Conservation (phyloP, 2,329 filamentous ascomycete species). For the Monilinia fructicola region DNA sequence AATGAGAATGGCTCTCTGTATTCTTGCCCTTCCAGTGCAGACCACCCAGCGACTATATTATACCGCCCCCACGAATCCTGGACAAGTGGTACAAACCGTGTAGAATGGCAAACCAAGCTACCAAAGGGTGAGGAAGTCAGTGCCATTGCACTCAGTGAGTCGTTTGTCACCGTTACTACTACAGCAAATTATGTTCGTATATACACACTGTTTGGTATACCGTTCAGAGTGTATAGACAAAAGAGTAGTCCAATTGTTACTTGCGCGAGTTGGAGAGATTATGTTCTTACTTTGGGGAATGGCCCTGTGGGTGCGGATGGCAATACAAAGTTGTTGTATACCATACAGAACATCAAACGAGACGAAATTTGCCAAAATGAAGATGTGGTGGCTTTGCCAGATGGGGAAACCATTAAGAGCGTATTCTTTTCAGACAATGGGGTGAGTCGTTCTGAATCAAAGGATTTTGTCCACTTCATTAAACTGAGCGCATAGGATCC, state of each 20-base stretch:
- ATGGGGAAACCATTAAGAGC: conserved; percentile 69
- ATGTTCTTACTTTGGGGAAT: conserved; percentile 94
- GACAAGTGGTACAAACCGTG: conserved; percentile 73
- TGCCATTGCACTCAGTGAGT: conserved; percentile 87
- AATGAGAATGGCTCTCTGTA: conserved; percentile 84
- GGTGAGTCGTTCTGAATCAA: conserved; percentile 51
- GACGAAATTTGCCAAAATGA: conserved; percentile 95
- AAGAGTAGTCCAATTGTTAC: conserved; percentile 89
- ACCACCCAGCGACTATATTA: conserved; percentile 76
- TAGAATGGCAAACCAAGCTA: conserved; percentile 87
- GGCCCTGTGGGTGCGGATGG: conserved; percentile 81
- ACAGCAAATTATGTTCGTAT: conserved; percentile 85
- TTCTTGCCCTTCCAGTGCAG: conserved; percentile 69
- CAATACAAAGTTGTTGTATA: conserved; percentile 76
- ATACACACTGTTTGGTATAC: conserved; percentile 89
- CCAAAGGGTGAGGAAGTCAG: conserved; percentile 82
- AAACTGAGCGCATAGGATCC: conserved; percentile 62
- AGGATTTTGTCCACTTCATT: conserved; percentile 10
- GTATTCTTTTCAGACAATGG: conserved; percentile 92
- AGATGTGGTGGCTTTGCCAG: conserved; percentile 81
- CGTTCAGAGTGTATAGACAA: conserved; percentile 83
- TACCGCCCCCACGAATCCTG: conserved; percentile 97
- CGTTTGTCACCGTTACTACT: conserved; percentile 87
- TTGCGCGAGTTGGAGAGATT: conserved; percentile 92
- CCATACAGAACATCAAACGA: conserved; percentile 89